A percentile compares a stretch with the other conserved stretches of the same genome.
These are phyloP conservation scores for Viridothelium virens DNA, from an alignment of 495 filamentous ascomycete species.

Conservation along the genomic window DNA sequence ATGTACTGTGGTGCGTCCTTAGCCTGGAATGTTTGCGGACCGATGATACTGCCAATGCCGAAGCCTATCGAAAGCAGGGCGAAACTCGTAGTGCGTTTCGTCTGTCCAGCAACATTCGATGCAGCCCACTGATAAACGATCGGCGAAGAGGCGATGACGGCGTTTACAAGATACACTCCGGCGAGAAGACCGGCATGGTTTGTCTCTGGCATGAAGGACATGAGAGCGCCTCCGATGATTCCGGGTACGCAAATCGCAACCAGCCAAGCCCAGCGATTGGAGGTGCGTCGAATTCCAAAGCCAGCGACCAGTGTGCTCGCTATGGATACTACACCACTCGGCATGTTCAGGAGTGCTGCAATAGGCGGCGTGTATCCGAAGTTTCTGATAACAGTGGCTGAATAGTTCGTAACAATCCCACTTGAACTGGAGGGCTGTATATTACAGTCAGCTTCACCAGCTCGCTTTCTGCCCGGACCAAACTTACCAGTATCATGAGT, in stretches of 20 bases:
- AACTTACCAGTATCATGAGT: constrained; percentile 6
- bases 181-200: constrained; percentile 47
- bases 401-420: constrained; percentile 17
- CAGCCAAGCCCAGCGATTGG: constrained; percentile 47
- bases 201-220: constrained; percentile 49
- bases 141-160: constrained; percentile 39
- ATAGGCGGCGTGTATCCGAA: constrained; percentile 17
- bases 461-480: not conserved
- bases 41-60: constrained; percentile 57
- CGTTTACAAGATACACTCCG: constrained; percentile 59
- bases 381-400: constrained; percentile 17
- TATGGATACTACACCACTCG: constrained; percentile 17
- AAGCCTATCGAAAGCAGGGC: constrained; percentile 52
- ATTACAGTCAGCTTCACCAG: not conserved
- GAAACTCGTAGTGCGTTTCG: constrained; percentile 47
- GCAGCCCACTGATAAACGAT: constrained; percentile 45
- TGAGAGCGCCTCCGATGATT: constrained; percentile 50
- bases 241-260: constrained; percentile 40
- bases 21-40: constrained; percentile 49
- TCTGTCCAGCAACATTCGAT: constrained; percentile 44
- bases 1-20: constrained; percentile 39
- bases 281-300: constrained; percentile 37
- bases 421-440: not conserved
- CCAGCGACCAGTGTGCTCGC: constrained; percentile 48
- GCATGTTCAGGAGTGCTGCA: constrained; percentile 20